Evolutionary conservation across 768 basidiomycete genomes (phyloP).

Genomic region (Exsudoporus frostii): DNA sequence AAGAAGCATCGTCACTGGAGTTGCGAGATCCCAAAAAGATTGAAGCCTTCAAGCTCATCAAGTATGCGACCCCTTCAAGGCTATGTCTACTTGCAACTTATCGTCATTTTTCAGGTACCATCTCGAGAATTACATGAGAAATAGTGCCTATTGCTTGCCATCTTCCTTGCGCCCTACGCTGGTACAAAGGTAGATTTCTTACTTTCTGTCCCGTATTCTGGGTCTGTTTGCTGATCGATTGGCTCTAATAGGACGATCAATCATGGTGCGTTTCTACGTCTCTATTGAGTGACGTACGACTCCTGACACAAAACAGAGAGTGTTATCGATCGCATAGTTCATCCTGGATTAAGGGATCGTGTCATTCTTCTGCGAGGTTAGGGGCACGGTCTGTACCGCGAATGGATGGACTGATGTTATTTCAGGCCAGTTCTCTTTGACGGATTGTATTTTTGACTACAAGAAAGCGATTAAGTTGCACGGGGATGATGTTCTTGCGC

Average conservation of each 20-base stretch:
- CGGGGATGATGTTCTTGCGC: conserved; percentile 88
- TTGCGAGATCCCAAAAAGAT: conserved; percentile 61
- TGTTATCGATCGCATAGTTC: conserved; percentile 85
- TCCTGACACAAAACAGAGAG: conserved; percentile 54
- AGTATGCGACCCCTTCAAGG: conserved; percentile 41
- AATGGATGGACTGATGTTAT: conserved; percentile 5
- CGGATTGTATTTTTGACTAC: conserved; percentile 77
- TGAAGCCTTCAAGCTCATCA: conserved; percentile 81
- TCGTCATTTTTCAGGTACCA: conserved; percentile 60
- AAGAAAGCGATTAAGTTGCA: conserved; percentile 69
- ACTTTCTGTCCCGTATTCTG: background rate
- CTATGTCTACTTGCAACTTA: background rate
- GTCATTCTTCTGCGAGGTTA: conserved; percentile 84
- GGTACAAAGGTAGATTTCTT: conserved; percentile 65
- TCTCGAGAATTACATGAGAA: conserved; percentile 84
- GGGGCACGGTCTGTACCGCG: conserved; percentile 17
- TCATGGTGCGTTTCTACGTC: conserved; percentile 55
- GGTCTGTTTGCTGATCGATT: conserved; percentile 1
- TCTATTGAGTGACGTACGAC: background rate
- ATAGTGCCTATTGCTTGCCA: conserved; percentile 83
- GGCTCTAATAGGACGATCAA: conserved; percentile 60
- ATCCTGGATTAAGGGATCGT: conserved; percentile 86
- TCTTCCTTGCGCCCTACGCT: conserved; percentile 82
- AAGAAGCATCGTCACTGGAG: conserved; percentile 40
- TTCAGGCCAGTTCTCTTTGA: conserved; percentile 72